Base-by-base conservation (phyloP, 306 rosid genomes). In the Prunus padus region DNA sequence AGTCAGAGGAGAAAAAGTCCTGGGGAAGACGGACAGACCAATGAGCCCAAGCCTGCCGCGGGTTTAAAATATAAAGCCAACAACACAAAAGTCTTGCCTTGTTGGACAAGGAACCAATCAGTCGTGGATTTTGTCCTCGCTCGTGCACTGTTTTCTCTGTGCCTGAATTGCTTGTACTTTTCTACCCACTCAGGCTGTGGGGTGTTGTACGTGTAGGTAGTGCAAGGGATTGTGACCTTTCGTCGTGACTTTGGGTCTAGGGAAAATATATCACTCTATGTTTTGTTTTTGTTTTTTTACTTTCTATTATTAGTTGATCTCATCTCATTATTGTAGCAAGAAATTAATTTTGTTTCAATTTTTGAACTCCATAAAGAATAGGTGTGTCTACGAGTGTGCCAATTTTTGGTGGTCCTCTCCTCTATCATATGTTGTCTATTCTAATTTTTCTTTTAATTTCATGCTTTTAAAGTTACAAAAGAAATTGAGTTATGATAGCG, bases 41-140 rank as follows among this genome's bases (percentile, higher is more conserved):
- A 59, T 25, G 59, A 49, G 59, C 51, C 57, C 4, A 60, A 51
- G 12, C 51, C 46, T 49, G 20, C 26, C 8, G 42, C 40, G 6
- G 65, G 77, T 26, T 14, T 23, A 30, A 55, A 20, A 78, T 78
- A 73, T 63, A 80, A 57, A 72, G 84, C 83, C 86, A 85, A 80
- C 69, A 33, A 23, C 68, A 19, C 49, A 15, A 11, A 52, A 64
- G 65, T 11, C 26, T 42, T 45, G 8, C 42, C 60, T 64, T 40
- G 37, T 59, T 40, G 23, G 71, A 20, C 37, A 68, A 57, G 71
- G 65, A 42, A 67, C 20, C 47, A 13, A 60, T 11, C 77, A 42
- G 8, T 10, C n/a, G 5, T 72, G 31, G 40, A 51, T 11, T 14
- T 50, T 11, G 28, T 37, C 22, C 16, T 50, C 11, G 22, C 2